These are phyloP conservation scores for Didymella segeticola DNA, from an alignment of 2,329 filamentous ascomycete genomes.

Conservation along the genomic window DNA sequence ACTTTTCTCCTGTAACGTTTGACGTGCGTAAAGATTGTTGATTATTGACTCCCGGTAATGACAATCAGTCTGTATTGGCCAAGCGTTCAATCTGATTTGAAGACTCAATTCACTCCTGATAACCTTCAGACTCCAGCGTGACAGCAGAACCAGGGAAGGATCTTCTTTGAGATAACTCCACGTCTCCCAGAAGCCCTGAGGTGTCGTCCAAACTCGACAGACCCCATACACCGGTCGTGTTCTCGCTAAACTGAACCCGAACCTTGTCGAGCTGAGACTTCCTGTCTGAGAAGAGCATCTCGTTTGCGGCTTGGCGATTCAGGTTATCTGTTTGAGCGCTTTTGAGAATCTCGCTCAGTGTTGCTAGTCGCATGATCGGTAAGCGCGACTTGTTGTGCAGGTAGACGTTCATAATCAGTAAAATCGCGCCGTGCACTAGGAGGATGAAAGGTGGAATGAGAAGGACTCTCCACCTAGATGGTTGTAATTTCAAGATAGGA, in stretches of 20 bases:
- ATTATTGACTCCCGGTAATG: too few relatives aligned
- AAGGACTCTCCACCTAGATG: background rate
- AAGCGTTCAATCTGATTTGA: too few relatives aligned
- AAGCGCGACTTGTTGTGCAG: background rate
- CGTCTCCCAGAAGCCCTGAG: too few relatives aligned
- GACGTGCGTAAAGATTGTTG: too few relatives aligned
- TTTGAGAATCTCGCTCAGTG: background rate
- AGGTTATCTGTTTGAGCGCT: background rate
- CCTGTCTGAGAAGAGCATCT: background rate
- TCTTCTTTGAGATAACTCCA: too few relatives aligned
- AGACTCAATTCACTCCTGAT: too few relatives aligned
- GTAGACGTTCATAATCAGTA: background rate
- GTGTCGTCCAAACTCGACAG: too few relatives aligned
- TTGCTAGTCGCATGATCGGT: background rate
- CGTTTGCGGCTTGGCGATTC: background rate
- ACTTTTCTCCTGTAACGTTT: too few relatives aligned
- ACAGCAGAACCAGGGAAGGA: too few relatives aligned
- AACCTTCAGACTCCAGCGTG: too few relatives aligned
- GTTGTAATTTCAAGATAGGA: background rate
- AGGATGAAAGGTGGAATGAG: background rate
- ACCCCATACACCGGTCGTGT: background rate
- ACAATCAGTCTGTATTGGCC: too few relatives aligned
- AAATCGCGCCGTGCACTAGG: background rate
- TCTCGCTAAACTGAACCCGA: background rate
- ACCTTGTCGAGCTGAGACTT: background rate